Evolutionary conservation across 257 asterid species (phyloP).

Genomic region (Misopates orontium): DNA sequence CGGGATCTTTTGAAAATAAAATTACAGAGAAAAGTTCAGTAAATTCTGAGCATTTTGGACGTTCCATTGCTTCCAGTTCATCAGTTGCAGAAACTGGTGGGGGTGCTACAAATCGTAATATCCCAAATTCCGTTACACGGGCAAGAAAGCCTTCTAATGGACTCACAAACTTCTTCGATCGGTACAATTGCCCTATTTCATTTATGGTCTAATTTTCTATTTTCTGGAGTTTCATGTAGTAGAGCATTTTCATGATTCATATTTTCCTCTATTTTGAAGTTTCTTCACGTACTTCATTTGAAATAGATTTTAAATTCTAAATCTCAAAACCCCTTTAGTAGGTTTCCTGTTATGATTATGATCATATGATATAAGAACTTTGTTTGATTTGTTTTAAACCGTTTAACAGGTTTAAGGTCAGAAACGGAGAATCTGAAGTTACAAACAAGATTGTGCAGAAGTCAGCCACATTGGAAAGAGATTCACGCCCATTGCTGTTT

Average conservation of each 20-base stretch:
- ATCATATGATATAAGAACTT: not conserved
- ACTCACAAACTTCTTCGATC: constrained; percentile 55
- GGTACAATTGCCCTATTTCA: constrained; percentile 46
- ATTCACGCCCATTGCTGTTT: constrained; percentile 71
- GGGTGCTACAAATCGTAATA: constrained; percentile 35
- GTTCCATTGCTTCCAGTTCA: constrained; percentile 31
- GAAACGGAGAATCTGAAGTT: constrained; percentile 42
- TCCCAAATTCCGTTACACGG: constrained; percentile 42
- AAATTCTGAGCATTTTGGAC: constrained; percentile 33
- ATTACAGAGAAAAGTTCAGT: constrained; percentile 29
- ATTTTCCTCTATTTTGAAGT: not conserved
- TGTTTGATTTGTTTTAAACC: not conserved
- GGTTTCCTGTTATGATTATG: no score
- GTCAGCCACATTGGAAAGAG: constrained; percentile 55
- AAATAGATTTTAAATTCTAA: not conserved
- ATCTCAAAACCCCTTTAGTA: no score
- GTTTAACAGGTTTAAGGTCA: constrained; percentile 54
- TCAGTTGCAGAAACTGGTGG: constrained; percentile 32
- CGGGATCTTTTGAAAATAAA: constrained; percentile 40
- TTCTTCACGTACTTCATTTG: constrained; percentile 3
- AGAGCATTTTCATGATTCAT: constrained; percentile 10
- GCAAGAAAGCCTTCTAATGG: constrained; percentile 52
- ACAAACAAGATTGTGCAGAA: constrained; percentile 31
- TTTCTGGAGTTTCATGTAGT: constrained; percentile 11
- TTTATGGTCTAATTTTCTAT: constrained; percentile 10